phyloP scores from a whole-genome alignment of 2,329 filamentous ascomycete genomes.

The Exophiala xenobiotica region DNA sequence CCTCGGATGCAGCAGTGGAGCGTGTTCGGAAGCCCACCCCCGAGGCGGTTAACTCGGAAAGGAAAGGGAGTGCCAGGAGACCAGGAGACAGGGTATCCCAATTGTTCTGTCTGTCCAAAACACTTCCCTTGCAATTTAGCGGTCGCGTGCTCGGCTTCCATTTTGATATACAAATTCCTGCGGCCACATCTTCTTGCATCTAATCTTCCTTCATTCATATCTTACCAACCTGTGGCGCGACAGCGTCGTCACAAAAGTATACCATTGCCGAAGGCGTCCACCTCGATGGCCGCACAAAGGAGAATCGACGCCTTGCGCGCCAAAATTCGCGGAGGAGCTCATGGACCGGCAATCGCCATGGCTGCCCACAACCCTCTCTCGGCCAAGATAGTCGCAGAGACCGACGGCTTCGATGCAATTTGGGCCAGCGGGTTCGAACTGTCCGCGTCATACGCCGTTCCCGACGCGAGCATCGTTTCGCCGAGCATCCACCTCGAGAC shows the following conservation, averaged over 20 bases:
- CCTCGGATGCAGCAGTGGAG: not conserved
- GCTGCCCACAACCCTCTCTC: conserved; percentile 13
- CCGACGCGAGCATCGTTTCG: conserved; percentile 20
- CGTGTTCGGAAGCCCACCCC: not conserved
- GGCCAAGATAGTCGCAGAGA: conserved; percentile 14
- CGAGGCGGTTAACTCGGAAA: not conserved
- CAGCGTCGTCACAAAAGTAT: not conserved
- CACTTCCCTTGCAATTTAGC: not conserved
- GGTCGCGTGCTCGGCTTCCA: not conserved
- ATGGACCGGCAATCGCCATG: conserved; percentile 12
- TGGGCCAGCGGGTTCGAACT: conserved; percentile 23
- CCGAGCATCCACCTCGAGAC: conserved; percentile 12
- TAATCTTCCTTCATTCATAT: not conserved
- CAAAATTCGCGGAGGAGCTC: not conserved
- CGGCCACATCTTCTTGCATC: too few species aligned
- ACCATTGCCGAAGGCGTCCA: not conserved
- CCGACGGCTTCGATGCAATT: conserved; percentile 13
- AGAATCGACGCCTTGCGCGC: conserved; percentile 1
- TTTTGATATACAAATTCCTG: not conserved
- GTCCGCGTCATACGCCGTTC: conserved; percentile 17
- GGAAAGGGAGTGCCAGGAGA: not conserved
- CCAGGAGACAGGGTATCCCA: not conserved
- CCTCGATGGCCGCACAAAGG: not conserved
- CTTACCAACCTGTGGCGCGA: not conserved
- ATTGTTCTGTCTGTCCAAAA: not conserved